These are phyloP conservation scores for Psidium guajava DNA, from an alignment of 345 rosid species.

Conservation along the genomic window DNA sequence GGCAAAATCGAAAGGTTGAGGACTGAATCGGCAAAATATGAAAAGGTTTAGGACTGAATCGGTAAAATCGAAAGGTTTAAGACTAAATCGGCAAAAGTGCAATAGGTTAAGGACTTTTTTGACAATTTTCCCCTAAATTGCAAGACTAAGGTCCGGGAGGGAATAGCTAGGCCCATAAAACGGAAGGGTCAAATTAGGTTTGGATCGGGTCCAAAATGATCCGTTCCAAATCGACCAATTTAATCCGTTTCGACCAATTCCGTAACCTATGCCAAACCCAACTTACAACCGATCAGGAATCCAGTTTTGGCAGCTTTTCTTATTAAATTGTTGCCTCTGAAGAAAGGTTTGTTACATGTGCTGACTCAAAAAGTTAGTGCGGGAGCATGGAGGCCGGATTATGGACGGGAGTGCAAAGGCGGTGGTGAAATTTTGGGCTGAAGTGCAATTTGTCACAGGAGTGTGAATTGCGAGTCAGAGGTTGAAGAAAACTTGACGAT, in stretches of 20 bases:
- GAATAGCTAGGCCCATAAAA: not conserved
- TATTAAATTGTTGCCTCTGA: not conserved
- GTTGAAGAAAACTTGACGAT: not conserved
- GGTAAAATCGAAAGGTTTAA: too few relatives aligned
- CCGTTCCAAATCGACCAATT: too few relatives aligned
- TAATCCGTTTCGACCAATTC: not conserved
- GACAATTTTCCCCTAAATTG: too few relatives aligned
- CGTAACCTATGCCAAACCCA: not conserved
- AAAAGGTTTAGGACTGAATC: too few relatives aligned
- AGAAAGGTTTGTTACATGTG: not conserved
- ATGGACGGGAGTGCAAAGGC: not conserved
- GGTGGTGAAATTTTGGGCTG: not conserved
- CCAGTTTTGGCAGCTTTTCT: not conserved
- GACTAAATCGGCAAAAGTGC: too few relatives aligned
- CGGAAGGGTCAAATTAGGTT: not conserved
- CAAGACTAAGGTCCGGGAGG: not conserved
- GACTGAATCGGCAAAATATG: too few relatives aligned
- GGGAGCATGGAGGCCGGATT: not conserved
- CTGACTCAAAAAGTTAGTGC: not conserved
- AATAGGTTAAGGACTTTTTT: too few relatives aligned
- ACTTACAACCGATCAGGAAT: not conserved
- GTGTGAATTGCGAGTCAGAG: not conserved
- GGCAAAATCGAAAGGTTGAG: too few relatives aligned
- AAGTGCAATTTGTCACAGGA: not conserved
- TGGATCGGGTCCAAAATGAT: accelerated